Conservation (phyloP, 1,284 basidiomycete genomes). For the Wallemia hederae region DNA sequence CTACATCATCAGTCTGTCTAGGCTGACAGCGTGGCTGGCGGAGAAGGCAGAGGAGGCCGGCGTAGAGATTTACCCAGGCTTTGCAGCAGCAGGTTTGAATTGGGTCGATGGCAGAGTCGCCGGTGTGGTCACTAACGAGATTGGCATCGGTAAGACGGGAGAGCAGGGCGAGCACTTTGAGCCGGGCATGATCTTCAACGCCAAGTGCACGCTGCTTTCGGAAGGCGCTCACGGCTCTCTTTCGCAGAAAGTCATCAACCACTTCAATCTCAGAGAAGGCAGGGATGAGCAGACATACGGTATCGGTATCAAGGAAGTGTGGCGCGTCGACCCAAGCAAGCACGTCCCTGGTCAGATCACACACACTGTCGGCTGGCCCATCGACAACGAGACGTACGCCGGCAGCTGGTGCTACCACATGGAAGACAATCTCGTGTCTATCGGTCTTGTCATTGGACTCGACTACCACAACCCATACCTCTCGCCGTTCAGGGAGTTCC, state of each 20-base stretch:
- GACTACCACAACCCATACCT: slow-evolving; percentile 89
- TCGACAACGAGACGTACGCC: slow-evolving; percentile 62
- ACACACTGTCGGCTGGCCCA: slow-evolving; percentile 83
- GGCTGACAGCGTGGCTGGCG: slow-evolving; percentile 67
- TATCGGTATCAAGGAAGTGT: slow-evolving; percentile 90
- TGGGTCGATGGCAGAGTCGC: slow-evolving; percentile 41
- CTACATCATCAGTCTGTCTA: slow-evolving; percentile 72
- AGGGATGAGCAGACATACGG: slow-evolving; percentile 83
- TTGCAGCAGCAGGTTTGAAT: slow-evolving; percentile 60
- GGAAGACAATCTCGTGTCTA: slow-evolving; percentile 64
- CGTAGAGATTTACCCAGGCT: slow-evolving; percentile 91
- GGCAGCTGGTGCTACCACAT: slow-evolving; percentile 91
- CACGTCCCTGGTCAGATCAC: slow-evolving; percentile 60
- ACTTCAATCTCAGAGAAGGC: slow-evolving; percentile 48
- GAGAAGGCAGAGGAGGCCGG: slow-evolving; percentile 56
- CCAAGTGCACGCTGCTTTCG: slow-evolving; percentile 76
- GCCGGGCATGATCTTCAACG: slow-evolving; percentile 86
- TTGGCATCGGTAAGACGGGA: slow-evolving; percentile 54
- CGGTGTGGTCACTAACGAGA: slow-evolving; percentile 81
- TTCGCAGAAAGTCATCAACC: slow-evolving; percentile 47
- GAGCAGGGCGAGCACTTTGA: slow-evolving; percentile 70
- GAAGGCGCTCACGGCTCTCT: slow-evolving; percentile 88
- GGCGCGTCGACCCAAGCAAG: slow-evolving; percentile 52
- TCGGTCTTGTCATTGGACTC: slow-evolving; percentile 75
- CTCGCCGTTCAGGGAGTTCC: slow-evolving; percentile 73